phyloP scores from a whole-genome alignment of 176 grass and related monocot species.

The Melocanna baccifera region DNA sequence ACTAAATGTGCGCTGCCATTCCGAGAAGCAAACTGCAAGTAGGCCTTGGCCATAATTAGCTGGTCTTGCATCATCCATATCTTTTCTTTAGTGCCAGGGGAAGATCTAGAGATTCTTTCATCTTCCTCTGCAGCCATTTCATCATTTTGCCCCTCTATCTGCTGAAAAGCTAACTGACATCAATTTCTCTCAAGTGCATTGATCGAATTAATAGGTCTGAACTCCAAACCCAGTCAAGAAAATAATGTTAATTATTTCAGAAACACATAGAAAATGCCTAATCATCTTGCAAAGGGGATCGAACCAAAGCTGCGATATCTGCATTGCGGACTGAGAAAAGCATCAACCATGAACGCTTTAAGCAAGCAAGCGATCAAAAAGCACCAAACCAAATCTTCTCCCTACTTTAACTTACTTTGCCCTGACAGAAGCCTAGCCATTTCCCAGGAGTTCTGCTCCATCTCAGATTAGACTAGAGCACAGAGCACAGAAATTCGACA shows the following conservation, averaged over 20 bases:
- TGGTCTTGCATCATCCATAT: slow-evolving; percentile 90
- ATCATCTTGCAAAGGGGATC: background rate
- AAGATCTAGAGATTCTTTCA: slow-evolving; percentile 34
- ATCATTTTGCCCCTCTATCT: slow-evolving; percentile 35
- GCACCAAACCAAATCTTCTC: background rate
- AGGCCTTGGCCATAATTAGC: slow-evolving; percentile 67
- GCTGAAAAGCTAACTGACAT: slow-evolving; percentile 6
- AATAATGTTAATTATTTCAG: background rate
- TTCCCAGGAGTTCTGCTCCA: background rate
- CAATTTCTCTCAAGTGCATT: background rate
- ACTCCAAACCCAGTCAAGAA: background rate
- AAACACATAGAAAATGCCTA: background rate
- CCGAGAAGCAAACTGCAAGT: slow-evolving; percentile 57
- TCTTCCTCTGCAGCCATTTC: slow-evolving; percentile 39
- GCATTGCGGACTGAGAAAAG: background rate
- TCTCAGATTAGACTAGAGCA: background rate
- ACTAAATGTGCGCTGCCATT: slow-evolving; percentile 52
- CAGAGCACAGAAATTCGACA: background rate
- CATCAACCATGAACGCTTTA: background rate
- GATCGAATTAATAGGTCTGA: background rate
- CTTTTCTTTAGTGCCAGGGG: slow-evolving; percentile 43
- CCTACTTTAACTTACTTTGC: background rate
- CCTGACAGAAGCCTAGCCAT: background rate
- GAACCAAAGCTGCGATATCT: background rate
- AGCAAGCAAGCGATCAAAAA: background rate